Base-by-base conservation (phyloP, 495 filamentous ascomycete genomes). In the Penicillium daleae region DNA sequence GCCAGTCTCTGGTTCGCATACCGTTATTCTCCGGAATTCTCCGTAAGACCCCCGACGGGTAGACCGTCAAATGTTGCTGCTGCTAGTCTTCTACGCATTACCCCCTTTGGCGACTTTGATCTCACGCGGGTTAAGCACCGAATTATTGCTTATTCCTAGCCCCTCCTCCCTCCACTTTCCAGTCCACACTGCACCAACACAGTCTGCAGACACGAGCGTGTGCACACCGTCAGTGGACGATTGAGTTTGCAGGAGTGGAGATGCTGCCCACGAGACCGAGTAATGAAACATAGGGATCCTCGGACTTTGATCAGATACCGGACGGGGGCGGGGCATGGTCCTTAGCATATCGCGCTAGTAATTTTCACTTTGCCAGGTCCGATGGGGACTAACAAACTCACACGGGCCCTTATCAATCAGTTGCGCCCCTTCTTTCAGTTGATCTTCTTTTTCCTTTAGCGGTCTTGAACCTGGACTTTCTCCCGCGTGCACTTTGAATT, bases 321-420 rank as follows among this genome's bases (percentile, higher is more conserved):
- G 35, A 15, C 24, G 13, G 40, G n/a, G 46, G 46, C 24, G 46
- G 46, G 46, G 46, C 19, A 24, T 50, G 46, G 51, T 33, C 51
- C 24, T 22, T 15, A 13, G 29, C 19, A 13, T 48, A 19, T 19
- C 24, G 26, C 64, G 42, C 64, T 66, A 62, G 64, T 66, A 66
- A 56, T 66, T 66, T 66, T 59, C 64, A 66, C 9, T 22, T 52
- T 22, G 7, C 40, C 24, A 9, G 35, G 49, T 17, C 15, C 19
- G 21, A 52, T 22, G 7, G 32, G 40, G 24, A 31, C 22, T 19
- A 53, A 48, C 37, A 35, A 31, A 42, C 37, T 52, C 26, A 22
- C 46, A 33, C 53, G 24, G 63, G 37, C 27, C 59, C 64, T 66
- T 66, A 66, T 66, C 64, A 66, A 66, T 66, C 64, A 59, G 55